Conservation (phyloP, 306 rosid genomes). For the Parietaria judaica region DNA sequence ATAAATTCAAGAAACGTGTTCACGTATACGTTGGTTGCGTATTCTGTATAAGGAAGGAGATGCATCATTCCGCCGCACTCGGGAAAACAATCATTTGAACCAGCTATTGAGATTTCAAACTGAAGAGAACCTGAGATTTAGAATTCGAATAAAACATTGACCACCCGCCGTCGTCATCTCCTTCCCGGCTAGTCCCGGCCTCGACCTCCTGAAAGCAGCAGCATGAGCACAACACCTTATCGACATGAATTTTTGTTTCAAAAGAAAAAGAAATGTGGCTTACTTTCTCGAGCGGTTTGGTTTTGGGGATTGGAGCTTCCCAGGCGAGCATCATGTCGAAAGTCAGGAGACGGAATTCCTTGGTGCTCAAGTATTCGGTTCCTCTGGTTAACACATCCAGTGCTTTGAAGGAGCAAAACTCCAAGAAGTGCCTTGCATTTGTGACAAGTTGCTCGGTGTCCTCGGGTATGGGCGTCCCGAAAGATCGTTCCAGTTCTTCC, state of each 20-base stretch:
- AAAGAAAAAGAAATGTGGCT: constrained; percentile 4
- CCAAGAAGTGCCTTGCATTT: constrained; percentile 63
- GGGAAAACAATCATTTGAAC: too few relatives aligned
- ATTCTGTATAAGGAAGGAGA: too few relatives aligned
- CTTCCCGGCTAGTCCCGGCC: constrained; percentile 30
- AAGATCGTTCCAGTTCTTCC: constrained; percentile 55
- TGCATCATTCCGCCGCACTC: too few relatives aligned
- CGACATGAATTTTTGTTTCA: constrained; percentile 1
- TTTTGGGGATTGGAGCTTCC: constrained; percentile 64
- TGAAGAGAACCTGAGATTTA: constrained; percentile 53
- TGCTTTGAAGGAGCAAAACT: constrained; percentile 67
- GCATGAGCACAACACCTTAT: not conserved
- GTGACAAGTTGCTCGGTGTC: constrained; percentile 47
- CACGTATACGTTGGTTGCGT: too few relatives aligned
- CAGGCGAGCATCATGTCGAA: constrained; percentile 95
- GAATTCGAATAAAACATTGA: constrained; percentile 76
- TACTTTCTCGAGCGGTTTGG: constrained; percentile 33
- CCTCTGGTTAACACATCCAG: constrained; percentile 28
- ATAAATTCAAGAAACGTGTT: too few relatives aligned
- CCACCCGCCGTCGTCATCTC: constrained; percentile 56
- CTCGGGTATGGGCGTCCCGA: constrained; percentile 58
- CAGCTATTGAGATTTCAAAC: not conserved
- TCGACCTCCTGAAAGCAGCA: constrained; percentile 39
- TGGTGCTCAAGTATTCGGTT: constrained; percentile 46
- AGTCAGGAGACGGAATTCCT: constrained; percentile 58